Percentiles rank a stretch among this genome's conserved stretches.
These are phyloP conservation scores for Cucumis sativus DNA, from an alignment of 306 rosid species.

Conservation along the genomic window Cucumber_9930_V3 NC_026658.2:45501-46000, in stretches of 20 bases:
- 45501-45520: constrained; percentile 16
- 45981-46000: too few relatives aligned
- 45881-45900: constrained; percentile 73
- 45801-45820: constrained; percentile 40
- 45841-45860: constrained; percentile 42
- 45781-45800: constrained; percentile 38
- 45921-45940: background rate
- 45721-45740: constrained; percentile 13
- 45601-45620: background rate
- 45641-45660: constrained; percentile 5
- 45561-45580: constrained; percentile 18
- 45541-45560: constrained; percentile 15
- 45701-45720: constrained; percentile 50
- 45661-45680: constrained; percentile 19
- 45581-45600: background rate
- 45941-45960: too few relatives aligned
- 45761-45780: background rate
- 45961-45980: too few relatives aligned
- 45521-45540: constrained; percentile 24
- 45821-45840: constrained; percentile 37
- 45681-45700: constrained; percentile 48
- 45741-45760: background rate
- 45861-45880: constrained; percentile 56
- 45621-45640: constrained; percentile 13
- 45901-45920: constrained; percentile 43